These are phyloP conservation scores for Macrocybe gigantea DNA, from an alignment of 768 basidiomycete genomes.

Conservation along the genomic window DNA sequence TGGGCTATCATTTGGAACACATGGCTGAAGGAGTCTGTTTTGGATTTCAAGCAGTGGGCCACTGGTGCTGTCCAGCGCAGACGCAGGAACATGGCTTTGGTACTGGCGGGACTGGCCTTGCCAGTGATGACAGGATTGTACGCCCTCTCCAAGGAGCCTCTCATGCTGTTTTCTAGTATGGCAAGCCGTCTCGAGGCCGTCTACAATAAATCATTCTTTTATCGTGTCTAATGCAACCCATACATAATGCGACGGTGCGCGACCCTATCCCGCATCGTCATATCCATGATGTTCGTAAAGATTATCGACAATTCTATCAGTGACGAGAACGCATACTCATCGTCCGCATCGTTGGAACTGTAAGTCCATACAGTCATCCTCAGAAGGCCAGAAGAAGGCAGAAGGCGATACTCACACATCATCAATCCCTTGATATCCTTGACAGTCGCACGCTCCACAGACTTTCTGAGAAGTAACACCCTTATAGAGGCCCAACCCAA, in stretches of 20 bases:
- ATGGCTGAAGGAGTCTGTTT: constrained; percentile 29
- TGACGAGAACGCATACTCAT: constrained; percentile 51
- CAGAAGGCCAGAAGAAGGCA: not conserved
- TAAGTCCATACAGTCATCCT: constrained; percentile 8
- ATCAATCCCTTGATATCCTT: constrained; percentile 62
- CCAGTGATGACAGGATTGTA: constrained; percentile 56
- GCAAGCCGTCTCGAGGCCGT: constrained; percentile 46
- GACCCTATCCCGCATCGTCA: not conserved
- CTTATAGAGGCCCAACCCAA: constrained; percentile 55
- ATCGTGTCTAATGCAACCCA: constrained; percentile 27
- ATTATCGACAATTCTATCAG: constrained; percentile 1
- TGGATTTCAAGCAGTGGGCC: constrained; percentile 5
- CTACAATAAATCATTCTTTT: constrained; percentile 40
- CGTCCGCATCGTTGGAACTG: constrained; percentile 61
- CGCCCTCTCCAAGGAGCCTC: constrained; percentile 48
- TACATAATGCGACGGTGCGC: not conserved
- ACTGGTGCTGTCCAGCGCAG: constrained; percentile 7
- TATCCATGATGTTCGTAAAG: not conserved
- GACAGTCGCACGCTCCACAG: constrained; percentile 47
- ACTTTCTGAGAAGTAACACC: constrained; percentile 51
- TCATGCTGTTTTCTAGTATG: constrained; percentile 48
- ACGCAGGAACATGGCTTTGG: constrained; percentile 19
- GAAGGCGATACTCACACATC: constrained; percentile 52
- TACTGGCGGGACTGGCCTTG: constrained; percentile 30
- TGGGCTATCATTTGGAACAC: constrained; percentile 43